phyloP scores from a whole-genome alignment of 1,139 yeast genomes.

The Kluyveromyces sp. region DNA sequence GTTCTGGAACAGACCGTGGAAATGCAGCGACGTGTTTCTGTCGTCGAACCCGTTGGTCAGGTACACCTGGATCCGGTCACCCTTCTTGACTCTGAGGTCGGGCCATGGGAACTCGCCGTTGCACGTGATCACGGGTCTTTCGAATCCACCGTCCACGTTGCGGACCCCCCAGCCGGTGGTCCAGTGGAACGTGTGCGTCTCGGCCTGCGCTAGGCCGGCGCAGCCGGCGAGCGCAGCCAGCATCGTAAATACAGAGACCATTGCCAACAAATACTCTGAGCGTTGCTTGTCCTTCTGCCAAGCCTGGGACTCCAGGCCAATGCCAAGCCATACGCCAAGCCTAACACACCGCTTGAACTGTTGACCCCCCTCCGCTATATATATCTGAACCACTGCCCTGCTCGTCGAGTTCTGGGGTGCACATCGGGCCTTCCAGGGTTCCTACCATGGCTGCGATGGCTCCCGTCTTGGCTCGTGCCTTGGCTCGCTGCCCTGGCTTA shows the following conservation, averaged over 20 bases:
- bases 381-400: too few species aligned
- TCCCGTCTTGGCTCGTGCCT: too few species aligned
- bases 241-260: neutral
- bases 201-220: slow-evolving; percentile 33
- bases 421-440: too few species aligned
- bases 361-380: too few species aligned
- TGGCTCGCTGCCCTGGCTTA: too few species aligned
- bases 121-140: slow-evolving; percentile 67
- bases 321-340: too few species aligned
- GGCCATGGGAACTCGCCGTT: slow-evolving; percentile 88
- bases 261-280: too few species aligned
- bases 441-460: too few species aligned
- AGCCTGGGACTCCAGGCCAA: too few species aligned
- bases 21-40: slow-evolving; percentile 71
- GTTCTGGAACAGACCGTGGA: slow-evolving; percentile 86
- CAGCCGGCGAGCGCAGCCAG: neutral
- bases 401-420: too few species aligned
- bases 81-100: slow-evolving; percentile 56
- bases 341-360: too few species aligned
- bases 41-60: slow-evolving; percentile 63
- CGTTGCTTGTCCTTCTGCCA: too few species aligned
- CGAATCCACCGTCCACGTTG: slow-evolving; percentile 69
- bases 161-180: slow-evolving; percentile 63
- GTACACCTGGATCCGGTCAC: slow-evolving; percentile 67
- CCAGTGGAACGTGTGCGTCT: slow-evolving; percentile 63